Conservation (phyloP, 139 green algal genomes). For the Chlamydomonas sp. region DNA sequence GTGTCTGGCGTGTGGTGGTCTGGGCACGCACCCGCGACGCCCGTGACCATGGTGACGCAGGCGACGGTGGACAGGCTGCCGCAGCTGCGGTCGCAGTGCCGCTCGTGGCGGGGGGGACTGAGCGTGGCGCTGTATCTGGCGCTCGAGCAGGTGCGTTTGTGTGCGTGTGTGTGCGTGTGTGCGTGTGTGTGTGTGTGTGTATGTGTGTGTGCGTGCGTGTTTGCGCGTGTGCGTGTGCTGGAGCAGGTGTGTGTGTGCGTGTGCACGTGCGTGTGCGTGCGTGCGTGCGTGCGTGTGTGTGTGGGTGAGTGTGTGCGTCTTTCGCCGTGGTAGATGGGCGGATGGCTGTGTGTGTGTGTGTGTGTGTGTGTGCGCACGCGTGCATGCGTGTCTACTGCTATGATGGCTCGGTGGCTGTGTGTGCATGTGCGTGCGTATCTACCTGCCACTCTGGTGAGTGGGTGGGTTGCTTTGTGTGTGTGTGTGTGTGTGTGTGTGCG, state of each 20-base stretch:
- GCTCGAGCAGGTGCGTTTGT: neutral
- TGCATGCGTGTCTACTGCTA: too few species aligned
- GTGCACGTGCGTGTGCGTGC: neutral
- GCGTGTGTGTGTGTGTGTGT: slow-evolving; percentile 9
- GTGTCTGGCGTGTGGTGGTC: slow-evolving; percentile 21
- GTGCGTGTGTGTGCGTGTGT: neutral
- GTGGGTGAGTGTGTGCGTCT: too few species aligned
- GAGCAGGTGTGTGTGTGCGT: neutral
- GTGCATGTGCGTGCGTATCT: too few species aligned
- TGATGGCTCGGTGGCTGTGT: too few species aligned
- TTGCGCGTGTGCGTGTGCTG: neutral
- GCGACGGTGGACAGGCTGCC: slow-evolving; percentile 19
- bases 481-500: too few species aligned
- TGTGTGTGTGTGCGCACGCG: too few species aligned
- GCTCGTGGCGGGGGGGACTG: slow-evolving; percentile 14
- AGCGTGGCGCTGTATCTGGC: slow-evolving; percentile 14
- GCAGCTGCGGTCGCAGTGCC: slow-evolving; percentile 20
- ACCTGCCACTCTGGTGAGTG: too few species aligned
- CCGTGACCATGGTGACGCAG: slow-evolving; percentile 19
- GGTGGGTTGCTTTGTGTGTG: too few species aligned
- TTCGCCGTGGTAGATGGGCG: too few species aligned
- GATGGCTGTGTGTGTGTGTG: too few species aligned
- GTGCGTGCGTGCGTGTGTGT: too few species aligned
- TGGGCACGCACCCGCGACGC: neutral
- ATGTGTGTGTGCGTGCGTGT: slow-evolving; percentile 15